Conservation (phyloP, 1,284 basidiomycete genomes). For the Ganoderma lingzhi region DNA sequence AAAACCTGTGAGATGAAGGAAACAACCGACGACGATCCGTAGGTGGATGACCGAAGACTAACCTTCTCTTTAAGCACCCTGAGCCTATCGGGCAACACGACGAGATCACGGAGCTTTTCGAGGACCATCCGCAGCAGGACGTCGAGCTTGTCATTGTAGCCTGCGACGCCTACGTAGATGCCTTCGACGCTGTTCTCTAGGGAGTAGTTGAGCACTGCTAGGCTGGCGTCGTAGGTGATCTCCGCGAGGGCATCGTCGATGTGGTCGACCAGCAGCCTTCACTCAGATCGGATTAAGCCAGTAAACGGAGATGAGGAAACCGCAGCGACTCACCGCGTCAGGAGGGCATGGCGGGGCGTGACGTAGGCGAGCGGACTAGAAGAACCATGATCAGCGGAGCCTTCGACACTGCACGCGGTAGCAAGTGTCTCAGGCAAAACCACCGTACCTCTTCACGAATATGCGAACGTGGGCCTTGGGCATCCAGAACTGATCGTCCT, state of each 20-base stretch:
- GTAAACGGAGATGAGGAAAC: not conserved
- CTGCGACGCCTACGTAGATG: slow-evolving; percentile 56
- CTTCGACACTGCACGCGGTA: not conserved
- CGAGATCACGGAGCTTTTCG: slow-evolving; percentile 32
- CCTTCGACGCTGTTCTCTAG: slow-evolving; percentile 54
- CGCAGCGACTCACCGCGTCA: slow-evolving; percentile 33
- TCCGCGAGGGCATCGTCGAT: slow-evolving; percentile 42
- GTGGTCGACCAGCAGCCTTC: slow-evolving; percentile 40
- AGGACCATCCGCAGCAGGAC: slow-evolving; percentile 53
- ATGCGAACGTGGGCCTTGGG: slow-evolving; percentile 39
- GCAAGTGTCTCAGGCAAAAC: not conserved
- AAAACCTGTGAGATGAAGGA: not conserved
- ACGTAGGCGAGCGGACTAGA: slow-evolving; percentile 37
- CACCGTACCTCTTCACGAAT: slow-evolving; percentile 35
- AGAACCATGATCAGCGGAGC: not conserved
- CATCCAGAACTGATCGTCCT: slow-evolving; percentile 44
- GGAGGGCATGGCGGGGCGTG: slow-evolving; percentile 38
- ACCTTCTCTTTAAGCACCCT: slow-evolving; percentile 42
- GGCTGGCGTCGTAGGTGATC: slow-evolving; percentile 66
- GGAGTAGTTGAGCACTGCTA: slow-evolving; percentile 69
- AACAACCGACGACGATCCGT: not conserved
- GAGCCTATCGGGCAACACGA: slow-evolving; percentile 34
- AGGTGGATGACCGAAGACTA: not conserved
- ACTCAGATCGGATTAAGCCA: not conserved
- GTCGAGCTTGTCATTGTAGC: slow-evolving; percentile 75